phyloP scores from a whole-genome alignment of 2,329 filamentous ascomycete species.

The Fusarium xyrophilum region DNA sequence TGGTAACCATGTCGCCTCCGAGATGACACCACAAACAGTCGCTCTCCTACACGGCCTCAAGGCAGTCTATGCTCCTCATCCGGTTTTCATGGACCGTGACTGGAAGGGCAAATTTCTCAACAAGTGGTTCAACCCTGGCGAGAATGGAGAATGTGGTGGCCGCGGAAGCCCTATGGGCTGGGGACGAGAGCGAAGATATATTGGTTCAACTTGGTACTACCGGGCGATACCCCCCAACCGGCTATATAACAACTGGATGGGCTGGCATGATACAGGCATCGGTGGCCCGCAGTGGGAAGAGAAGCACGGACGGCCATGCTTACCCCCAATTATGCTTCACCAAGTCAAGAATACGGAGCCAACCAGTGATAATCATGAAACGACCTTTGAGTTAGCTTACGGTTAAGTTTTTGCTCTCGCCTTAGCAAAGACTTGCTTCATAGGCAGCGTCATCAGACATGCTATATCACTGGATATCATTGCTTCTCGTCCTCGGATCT shows the following conservation, averaged over 20 bases:
- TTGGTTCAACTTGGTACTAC: constrained; percentile 68
- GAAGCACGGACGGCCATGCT: constrained; percentile 61
- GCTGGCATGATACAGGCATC: constrained; percentile 61
- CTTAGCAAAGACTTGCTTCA: not conserved
- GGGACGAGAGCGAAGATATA: constrained; percentile 64
- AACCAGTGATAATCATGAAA: constrained; percentile 54
- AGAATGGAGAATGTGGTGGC: constrained; percentile 61
- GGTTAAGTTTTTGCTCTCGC: constrained; percentile 41
- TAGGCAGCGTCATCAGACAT: not conserved
- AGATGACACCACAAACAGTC: constrained; percentile 79
- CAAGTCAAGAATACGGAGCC: constrained; percentile 65
- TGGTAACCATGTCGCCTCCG: constrained; percentile 78
- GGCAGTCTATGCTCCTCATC: constrained; percentile 78
- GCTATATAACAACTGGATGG: constrained; percentile 69
- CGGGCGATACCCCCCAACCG: constrained; percentile 63
- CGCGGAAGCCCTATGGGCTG: constrained; percentile 65
- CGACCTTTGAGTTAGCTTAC: constrained; percentile 49
- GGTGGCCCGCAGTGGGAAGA: constrained; percentile 65
- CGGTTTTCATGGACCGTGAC: constrained; percentile 78
- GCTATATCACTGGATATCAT: constrained; percentile 7
- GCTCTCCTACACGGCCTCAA: constrained; percentile 81
- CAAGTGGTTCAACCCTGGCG: constrained; percentile 67
- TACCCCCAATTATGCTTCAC: constrained; percentile 66
- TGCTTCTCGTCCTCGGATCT: constrained; percentile 9
- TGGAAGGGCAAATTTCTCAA: constrained; percentile 65